These are phyloP conservation scores for Calonectria naviculata DNA, from an alignment of 2,329 filamentous ascomycete genomes.

Conservation along the genomic window DNA sequence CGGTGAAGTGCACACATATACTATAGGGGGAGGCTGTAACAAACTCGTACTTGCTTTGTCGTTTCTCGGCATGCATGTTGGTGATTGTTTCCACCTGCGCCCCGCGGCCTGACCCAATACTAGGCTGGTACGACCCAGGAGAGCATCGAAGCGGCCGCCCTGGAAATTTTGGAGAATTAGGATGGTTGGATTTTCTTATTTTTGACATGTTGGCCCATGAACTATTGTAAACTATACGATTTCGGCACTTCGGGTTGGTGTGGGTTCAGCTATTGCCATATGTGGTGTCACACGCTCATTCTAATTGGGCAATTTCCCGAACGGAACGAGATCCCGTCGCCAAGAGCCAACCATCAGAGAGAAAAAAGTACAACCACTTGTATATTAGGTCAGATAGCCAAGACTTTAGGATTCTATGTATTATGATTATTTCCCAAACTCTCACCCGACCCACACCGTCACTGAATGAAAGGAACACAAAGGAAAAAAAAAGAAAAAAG, in stretches of 20 bases:
- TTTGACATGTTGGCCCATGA: neutral
- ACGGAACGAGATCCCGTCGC: neutral
- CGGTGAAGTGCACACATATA: neutral
- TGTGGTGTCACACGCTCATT: neutral
- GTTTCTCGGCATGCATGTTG: neutral
- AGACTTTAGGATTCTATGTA: neutral
- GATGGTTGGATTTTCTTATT: neutral
- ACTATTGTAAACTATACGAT: neutral
- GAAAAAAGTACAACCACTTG: neutral
- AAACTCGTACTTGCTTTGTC: neutral
- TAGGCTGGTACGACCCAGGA: neutral
- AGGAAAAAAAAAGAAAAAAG: neutral
- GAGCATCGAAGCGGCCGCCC: neutral
- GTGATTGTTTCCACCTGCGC: neutral
- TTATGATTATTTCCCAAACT: neutral
- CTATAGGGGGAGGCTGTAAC: neutral
- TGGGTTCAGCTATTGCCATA: neutral
- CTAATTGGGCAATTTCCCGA: neutral
- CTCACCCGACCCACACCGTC: neutral
- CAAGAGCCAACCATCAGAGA: conserved; percentile 4
- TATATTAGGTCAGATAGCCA: neutral
- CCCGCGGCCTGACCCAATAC: neutral
- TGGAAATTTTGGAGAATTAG: neutral
- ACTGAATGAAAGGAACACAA: neutral
- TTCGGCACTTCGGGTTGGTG: neutral